These are phyloP conservation scores for Capsella bursapastoris DNA, from an alignment of 345 rosid species.

Conservation along the genomic window DNA sequence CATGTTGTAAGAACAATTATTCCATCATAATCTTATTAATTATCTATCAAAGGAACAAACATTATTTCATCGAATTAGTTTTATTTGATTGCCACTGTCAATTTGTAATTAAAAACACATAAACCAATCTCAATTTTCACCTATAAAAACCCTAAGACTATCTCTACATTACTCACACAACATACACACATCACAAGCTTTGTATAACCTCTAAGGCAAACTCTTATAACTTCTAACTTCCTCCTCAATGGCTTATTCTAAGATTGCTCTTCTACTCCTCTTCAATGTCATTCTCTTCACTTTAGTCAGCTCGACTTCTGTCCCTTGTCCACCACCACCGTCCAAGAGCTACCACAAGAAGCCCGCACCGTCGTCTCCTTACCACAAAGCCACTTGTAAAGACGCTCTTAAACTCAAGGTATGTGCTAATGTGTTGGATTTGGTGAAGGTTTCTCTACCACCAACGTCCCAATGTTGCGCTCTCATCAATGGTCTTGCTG, in stretches of 20 bases:
- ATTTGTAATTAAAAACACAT: too few species aligned
- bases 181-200: too few species aligned
- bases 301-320: constrained; percentile 31
- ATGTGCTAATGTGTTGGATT: constrained; percentile 36
- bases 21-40: background rate
- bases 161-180: too few species aligned
- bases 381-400: constrained; percentile 30
- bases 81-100: too few species aligned
- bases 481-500: constrained; percentile 14
- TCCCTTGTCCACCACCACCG: constrained; percentile 38
- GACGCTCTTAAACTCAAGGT: constrained; percentile 34
- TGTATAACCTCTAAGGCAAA: too few species aligned
- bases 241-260: constrained; percentile 34
- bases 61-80: background rate
- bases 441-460: constrained; percentile 38
- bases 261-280: constrained; percentile 21
- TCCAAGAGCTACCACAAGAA: constrained; percentile 26
- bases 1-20: background rate
- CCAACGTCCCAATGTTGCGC: constrained; percentile 21
- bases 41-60: constrained; percentile 1
- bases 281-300: constrained; percentile 34
- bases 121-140: too few species aligned
- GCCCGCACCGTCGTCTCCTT: constrained; percentile 23
- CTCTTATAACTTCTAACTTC: too few species aligned
- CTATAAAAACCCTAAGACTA: too few species aligned